These are phyloP conservation scores for Trichoderma atroviride DNA, from an alignment of 2,329 filamentous ascomycete genomes.

Conservation along the genomic window DNA sequence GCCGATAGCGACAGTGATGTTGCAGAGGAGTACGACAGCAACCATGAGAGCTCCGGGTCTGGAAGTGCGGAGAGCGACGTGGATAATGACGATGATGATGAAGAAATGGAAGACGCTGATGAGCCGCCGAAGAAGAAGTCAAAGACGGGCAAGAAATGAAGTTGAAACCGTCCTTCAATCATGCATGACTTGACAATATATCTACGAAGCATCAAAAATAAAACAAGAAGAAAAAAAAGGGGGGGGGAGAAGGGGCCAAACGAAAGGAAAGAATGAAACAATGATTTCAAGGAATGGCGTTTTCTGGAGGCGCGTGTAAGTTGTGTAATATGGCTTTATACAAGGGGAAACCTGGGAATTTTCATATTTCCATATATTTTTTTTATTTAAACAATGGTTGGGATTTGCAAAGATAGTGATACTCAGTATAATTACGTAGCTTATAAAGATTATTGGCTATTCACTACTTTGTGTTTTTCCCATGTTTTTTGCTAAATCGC, in stretches of 20 bases:
- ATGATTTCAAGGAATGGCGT: conserved; percentile 1
- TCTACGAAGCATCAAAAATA: neutral
- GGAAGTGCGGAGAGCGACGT: conserved; percentile 60
- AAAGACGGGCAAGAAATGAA: conserved; percentile 37
- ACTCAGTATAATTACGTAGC: neutral
- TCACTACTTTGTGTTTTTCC: neutral
- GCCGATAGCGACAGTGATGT: conserved; percentile 92
- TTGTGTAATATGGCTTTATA: neutral
- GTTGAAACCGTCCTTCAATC: neutral
- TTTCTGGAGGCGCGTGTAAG: neutral
- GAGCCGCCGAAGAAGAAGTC: conserved; percentile 55
- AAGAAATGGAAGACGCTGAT: conserved; percentile 41
- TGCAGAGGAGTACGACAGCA: conserved; percentile 92
- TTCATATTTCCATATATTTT: neutral
- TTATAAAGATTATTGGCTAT: neutral
- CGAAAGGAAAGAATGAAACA: neutral
- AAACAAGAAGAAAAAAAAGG: neutral
- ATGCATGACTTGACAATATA: neutral
- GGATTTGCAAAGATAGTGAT: neutral
- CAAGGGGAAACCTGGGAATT: neutral
- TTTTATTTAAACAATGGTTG: neutral
- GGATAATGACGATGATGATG: conserved; percentile 45
- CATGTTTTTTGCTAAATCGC: neutral
- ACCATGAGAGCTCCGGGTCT: conserved; percentile 81
- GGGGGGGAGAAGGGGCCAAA: neutral